Evolutionary conservation across 805 yeast species (phyloP), one percentile per base, ranked within the genome.

Genomic region (Dipodascus albidus): DNA sequence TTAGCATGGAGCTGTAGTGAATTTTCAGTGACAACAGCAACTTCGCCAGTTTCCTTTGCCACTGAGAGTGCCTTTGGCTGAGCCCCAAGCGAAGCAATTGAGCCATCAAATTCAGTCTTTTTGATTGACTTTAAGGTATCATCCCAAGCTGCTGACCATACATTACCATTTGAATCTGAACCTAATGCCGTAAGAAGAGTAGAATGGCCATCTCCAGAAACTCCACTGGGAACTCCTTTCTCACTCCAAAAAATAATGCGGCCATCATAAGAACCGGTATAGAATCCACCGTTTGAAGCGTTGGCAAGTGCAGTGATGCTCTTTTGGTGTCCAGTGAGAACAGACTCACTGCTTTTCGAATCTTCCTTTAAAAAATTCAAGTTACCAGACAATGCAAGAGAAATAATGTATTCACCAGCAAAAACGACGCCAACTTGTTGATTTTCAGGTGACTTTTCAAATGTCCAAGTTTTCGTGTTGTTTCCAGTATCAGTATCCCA

Each of bases 221-320:
- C 60, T 9, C 70, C 60, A 0, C 53, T 50, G 9, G 76, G 75
- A 1, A 63, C 53, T 1, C 61, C 55, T 1, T 59, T 58, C 4
- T 72, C 55, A 15, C 67, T 69, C 95, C 96, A 87, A 54, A 73
- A 65, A 48, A 78, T 67, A 8, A 90, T 67, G 41, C 78, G 71
- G 27, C 98, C 98, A 66, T 91, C 97, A 53, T 84, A 81, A 31
- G 91, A 82, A 17, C 96, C 96, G 1, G 90, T 76, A 55, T 71
- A 68, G 6, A 81, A 52, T 4, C 54, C 21, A 8, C 53, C 57
- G 9, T 52, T 56, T 3, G 63, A 67, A 11, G 65, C 63, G 3
- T 66, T 60, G 1, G 69, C 60, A 35, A 83, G 64, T 0, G 89
- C 76, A 0, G 96, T 87, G 53, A 91, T 78, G 14, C 89, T 76